Conservation (phyloP, 805 yeast species). For the Metschnikowia aberdeeniae region DNA sequence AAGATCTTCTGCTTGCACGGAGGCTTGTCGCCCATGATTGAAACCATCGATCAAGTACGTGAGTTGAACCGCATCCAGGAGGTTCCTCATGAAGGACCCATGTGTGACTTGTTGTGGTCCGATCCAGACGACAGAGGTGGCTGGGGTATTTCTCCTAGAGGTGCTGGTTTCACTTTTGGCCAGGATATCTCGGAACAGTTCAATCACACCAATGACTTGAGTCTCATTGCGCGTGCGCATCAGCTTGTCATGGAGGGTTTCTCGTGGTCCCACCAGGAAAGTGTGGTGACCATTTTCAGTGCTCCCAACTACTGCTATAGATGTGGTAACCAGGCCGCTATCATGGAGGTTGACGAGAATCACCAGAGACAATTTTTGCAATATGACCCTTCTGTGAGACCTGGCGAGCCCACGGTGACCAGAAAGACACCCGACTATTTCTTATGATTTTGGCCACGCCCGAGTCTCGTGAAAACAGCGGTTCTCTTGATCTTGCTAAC, state of each 20-base stretch:
- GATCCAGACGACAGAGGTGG: conserved; percentile 98
- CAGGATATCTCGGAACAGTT: conserved; percentile 92
- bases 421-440: conserved; percentile 97
- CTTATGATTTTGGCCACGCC: conserved; percentile 43
- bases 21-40: conserved; percentile 92
- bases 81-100: conserved; percentile 96
- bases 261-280: conserved; percentile 91
- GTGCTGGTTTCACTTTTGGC: conserved; percentile 98
- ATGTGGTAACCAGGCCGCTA: conserved; percentile 97
- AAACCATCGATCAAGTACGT: conserved; percentile 87
- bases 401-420: conserved; percentile 96
- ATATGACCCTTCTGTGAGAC: conserved; percentile 94
- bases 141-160: conserved; percentile 97
- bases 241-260: conserved; percentile 98
- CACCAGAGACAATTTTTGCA: conserved; percentile 89
- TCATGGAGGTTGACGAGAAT: conserved; percentile 95
- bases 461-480: no score
- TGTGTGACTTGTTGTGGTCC: conserved; percentile 95
- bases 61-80: conserved; percentile 89
- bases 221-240: conserved; percentile 90
- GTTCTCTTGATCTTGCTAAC: no score
- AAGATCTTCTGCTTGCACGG: conserved; percentile 92
- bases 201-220: conserved; percentile 82
- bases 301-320: conserved; percentile 97
- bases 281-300: conserved; percentile 87